Conservation (phyloP, 2,329 filamentous ascomycete genomes). For the Rosellinia necatrix region DNA sequence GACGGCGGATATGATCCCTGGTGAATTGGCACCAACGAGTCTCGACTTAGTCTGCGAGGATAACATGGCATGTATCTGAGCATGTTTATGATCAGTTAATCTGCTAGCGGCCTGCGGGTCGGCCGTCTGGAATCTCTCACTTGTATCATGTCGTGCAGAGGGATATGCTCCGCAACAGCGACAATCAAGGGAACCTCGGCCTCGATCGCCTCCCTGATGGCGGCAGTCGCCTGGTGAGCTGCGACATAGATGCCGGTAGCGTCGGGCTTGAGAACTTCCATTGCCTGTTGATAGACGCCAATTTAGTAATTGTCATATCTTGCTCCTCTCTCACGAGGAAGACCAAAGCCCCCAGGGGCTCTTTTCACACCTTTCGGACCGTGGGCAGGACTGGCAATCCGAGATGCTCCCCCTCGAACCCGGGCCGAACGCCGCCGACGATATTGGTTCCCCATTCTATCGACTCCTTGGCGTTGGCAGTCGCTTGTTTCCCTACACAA, state of each 20-base stretch:
- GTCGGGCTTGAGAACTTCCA: conserved; percentile 72
- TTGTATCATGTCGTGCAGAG: conserved; percentile 72
- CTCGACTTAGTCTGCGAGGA: conserved; percentile 71
- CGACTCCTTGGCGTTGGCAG: conserved; percentile 76
- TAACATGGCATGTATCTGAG: conserved; percentile 69
- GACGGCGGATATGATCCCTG: conserved; percentile 74
- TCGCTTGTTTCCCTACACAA: conserved; percentile 55
- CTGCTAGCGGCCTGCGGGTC: conserved; percentile 9
- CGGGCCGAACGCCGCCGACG: conserved; percentile 77
- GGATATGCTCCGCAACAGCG: conserved; percentile 76
- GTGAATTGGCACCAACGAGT: conserved; percentile 73
- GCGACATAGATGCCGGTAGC: conserved; percentile 81
- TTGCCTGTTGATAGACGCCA: conserved; percentile 52
- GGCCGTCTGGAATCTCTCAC: conserved; percentile 46
- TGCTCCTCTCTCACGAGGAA: neutral
- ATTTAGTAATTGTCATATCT: conserved; percentile 15
- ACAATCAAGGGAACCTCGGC: conserved; percentile 77
- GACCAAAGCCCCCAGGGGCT: neutral
- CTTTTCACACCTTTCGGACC: conserved; percentile 56
- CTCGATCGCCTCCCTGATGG: conserved; percentile 80
- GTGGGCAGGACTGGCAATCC: conserved; percentile 73
- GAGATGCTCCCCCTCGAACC: conserved; percentile 71
- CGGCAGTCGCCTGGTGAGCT: conserved; percentile 71
- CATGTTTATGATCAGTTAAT: conserved; percentile 10
- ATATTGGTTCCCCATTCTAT: conserved; percentile 80